Evolutionary conservation across 768 basidiomycete genomes (phyloP).

Genomic region (Leccinum truebloodii): DNA sequence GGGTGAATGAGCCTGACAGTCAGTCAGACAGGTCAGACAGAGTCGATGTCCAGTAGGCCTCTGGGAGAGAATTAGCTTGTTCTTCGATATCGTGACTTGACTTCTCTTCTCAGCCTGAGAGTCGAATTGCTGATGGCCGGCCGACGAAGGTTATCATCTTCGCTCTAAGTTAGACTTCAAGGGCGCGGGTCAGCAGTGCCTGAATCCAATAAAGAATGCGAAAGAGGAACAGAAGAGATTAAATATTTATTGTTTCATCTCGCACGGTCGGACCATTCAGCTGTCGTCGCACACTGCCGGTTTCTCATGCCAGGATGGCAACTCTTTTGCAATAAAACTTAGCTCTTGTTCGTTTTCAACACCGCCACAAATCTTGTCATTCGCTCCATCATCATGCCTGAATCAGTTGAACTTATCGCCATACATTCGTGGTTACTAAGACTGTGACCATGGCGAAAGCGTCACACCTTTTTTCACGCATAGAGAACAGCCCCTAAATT

Average conservation of each 20-base stretch:
- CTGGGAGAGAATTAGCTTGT: neutral
- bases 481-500: constrained; percentile 10
- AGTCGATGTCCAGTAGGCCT: neutral
- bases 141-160: constrained; percentile 30
- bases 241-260: constrained; percentile 20
- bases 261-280: constrained; percentile 5
- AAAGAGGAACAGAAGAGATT: constrained; percentile 5
- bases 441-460: constrained; percentile 24
- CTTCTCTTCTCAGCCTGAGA: constrained; percentile 20
- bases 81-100: neutral
- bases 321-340: constrained; percentile 1
- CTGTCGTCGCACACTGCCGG: constrained; percentile 15
- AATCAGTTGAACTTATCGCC: constrained; percentile 8
- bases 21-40: too few species aligned
- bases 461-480: constrained; percentile 19
- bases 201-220: constrained; percentile 22
- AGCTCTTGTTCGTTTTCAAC: constrained; percentile 10
- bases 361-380: constrained; percentile 20
- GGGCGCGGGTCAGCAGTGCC: constrained; percentile 1
- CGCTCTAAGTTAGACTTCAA: constrained; percentile 16
- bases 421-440: constrained; percentile 15
- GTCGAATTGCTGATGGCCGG: constrained; percentile 16
- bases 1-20: neutral
- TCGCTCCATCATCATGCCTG: constrained; percentile 14
- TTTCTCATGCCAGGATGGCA: constrained; percentile 21